Evolutionary conservation across 140 eudicot genomes (phyloP).

Genomic region (Anethum foeniculum): DNA sequence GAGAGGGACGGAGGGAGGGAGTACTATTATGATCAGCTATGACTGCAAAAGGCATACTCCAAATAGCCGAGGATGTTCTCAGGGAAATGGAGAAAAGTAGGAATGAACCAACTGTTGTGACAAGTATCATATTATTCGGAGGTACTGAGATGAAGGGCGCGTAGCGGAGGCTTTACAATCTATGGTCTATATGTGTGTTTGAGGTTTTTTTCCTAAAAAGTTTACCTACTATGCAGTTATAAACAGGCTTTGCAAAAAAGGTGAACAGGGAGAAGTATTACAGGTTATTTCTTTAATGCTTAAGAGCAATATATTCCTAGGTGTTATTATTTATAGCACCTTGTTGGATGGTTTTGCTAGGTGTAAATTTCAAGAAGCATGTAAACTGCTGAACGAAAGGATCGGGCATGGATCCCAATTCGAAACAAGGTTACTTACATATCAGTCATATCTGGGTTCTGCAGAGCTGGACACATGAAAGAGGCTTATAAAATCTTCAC

Average conservation of each 20-base stretch:
- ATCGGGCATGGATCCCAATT: slow-evolving; percentile 9
- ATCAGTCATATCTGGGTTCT: slow-evolving; percentile 31
- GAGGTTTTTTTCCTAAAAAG: slow-evolving; percentile 21
- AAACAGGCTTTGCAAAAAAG: slow-evolving; percentile 26
- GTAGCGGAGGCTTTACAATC: slow-evolving; percentile 21
- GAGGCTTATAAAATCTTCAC: slow-evolving; percentile 17
- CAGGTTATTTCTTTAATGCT: slow-evolving; percentile 30
- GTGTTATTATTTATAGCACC: slow-evolving; percentile 29
- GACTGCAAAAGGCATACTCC: slow-evolving; percentile 15
- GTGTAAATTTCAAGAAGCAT: slow-evolving; percentile 24
- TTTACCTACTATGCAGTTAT: slow-evolving; percentile 26
- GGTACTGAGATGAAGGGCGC: slow-evolving; percentile 21
- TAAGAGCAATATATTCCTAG: slow-evolving; percentile 22
- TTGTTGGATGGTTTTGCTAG: slow-evolving; percentile 24
- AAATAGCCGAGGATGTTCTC: slow-evolving; percentile 17
- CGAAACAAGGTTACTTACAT: slow-evolving; percentile 25
- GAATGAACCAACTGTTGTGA: slow-evolving; percentile 26
- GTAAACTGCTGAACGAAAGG: slow-evolving; percentile 20
- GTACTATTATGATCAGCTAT: slow-evolving; percentile 24
- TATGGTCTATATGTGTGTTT: slow-evolving; percentile 18
- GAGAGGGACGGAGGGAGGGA: too few species aligned
- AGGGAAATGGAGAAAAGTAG: slow-evolving; percentile 26
- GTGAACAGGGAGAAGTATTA: slow-evolving; percentile 17
- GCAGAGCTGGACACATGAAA: slow-evolving; percentile 24
- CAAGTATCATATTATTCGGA: slow-evolving; percentile 19